phyloP scores from a whole-genome alignment of 2,329 filamentous ascomycete species.

The Colletotrichum kahawae region DNA sequence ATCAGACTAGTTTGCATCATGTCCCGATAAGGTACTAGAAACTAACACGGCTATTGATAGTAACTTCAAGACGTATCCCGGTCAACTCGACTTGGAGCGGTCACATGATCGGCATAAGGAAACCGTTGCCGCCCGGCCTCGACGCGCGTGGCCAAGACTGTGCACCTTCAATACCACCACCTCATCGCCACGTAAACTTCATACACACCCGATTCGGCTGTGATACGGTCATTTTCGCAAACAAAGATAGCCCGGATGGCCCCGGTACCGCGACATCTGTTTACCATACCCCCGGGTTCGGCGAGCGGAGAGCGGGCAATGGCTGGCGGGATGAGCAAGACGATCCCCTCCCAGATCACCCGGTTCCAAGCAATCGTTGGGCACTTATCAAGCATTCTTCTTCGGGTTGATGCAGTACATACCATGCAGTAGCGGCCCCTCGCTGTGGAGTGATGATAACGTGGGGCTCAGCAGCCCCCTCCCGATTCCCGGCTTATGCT shows the following conservation, averaged over 20 bases:
- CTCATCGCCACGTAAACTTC: constrained; percentile 2
- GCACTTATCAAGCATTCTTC: not conserved
- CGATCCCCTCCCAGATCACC: not conserved
- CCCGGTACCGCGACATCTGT: not conserved
- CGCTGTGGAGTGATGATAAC: not conserved
- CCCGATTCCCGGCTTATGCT: not conserved
- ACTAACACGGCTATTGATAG: constrained; percentile 2
- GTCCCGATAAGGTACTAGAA: not conserved
- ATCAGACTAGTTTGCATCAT: not conserved
- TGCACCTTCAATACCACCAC: not conserved
- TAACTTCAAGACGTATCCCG: not conserved
- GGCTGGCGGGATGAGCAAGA: not conserved
- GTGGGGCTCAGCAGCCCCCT: not conserved
- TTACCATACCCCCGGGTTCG: not conserved
- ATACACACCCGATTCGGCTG: constrained; percentile 4
- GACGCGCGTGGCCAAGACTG: constrained; percentile 4
- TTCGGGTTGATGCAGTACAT: not conserved
- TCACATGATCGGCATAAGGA: constrained; percentile 28
- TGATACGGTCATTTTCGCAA: not conserved
- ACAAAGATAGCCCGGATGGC: not conserved
- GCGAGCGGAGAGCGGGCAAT: not conserved
- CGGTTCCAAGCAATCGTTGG: not conserved
- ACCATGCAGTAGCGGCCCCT: not conserved
- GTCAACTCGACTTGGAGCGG: not conserved
- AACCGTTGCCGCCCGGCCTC: constrained; percentile 14